Conservation (phyloP, 2,329 filamentous ascomycete genomes). For the Cladophialophora psammophila region DNA sequence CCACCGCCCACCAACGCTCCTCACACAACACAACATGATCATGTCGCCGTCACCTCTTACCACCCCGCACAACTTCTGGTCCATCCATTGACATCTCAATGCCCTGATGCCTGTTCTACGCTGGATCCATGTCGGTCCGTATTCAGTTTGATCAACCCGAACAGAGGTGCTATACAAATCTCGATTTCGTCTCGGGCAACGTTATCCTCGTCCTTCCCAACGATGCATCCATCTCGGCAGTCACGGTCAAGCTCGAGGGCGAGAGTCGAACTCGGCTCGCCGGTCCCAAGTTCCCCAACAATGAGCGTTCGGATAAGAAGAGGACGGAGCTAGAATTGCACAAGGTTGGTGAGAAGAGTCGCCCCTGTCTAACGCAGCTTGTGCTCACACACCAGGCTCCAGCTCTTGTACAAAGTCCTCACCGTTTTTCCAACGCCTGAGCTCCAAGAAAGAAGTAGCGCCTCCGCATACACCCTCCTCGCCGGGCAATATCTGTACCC, state of each 20-base stretch:
- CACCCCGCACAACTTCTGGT: slow-evolving; percentile 3
- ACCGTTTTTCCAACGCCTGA: slow-evolving; percentile 56
- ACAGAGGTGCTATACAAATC: slow-evolving; percentile 55
- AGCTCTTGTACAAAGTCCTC: slow-evolving; percentile 58
- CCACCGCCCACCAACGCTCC: slow-evolving; percentile 8
- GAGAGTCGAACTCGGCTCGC: slow-evolving; percentile 57
- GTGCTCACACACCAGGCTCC: slow-evolving; percentile 25
- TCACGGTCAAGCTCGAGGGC: slow-evolving; percentile 59
- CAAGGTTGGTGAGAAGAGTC: slow-evolving; percentile 49
- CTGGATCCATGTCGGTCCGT: slow-evolving; percentile 52
- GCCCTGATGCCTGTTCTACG: slow-evolving; percentile 35
- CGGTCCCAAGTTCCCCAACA: slow-evolving; percentile 49
- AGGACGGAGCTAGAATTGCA: slow-evolving; percentile 58
- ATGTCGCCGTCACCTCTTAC: slow-evolving; percentile 6
- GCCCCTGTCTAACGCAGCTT: slow-evolving; percentile 9
- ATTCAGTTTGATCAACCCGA: slow-evolving; percentile 54
- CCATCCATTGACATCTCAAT: slow-evolving; percentile 7
- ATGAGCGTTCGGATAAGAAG: slow-evolving; percentile 56
- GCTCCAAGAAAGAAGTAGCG: slow-evolving; percentile 46
- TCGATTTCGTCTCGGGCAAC: slow-evolving; percentile 56
- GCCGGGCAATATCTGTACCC: slow-evolving; percentile 58
- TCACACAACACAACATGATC: slow-evolving; percentile 11
- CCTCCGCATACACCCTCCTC: slow-evolving; percentile 53
- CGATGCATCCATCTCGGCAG: slow-evolving; percentile 54
- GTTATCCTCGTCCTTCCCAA: slow-evolving; percentile 52